Conservation (phyloP, 768 basidiomycete genomes). For the Boletus eberwhitei region DNA sequence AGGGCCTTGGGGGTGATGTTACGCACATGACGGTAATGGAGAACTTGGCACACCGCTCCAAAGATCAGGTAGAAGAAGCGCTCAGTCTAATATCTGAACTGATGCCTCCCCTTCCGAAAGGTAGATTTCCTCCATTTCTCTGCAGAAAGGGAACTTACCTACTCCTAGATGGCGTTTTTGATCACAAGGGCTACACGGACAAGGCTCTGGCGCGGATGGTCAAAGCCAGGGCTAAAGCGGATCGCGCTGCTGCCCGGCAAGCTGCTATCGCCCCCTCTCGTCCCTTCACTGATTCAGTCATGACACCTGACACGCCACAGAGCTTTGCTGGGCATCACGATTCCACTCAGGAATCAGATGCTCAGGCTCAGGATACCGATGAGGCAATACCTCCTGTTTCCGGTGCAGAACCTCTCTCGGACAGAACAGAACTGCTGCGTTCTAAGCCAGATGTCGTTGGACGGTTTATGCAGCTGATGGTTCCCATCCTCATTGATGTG, state of each 20-base stretch:
- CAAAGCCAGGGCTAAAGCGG: constrained; percentile 82
- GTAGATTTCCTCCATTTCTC: constrained; percentile 35
- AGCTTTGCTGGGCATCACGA: constrained; percentile 17
- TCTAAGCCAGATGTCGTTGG: constrained; percentile 73
- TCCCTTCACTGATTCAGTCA: constrained; percentile 25
- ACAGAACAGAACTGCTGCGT: constrained; percentile 73
- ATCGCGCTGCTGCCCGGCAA: constrained; percentile 68
- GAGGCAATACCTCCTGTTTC: constrained; percentile 34
- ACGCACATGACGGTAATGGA: constrained; percentile 99
- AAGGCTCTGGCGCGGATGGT: constrained; percentile 73
- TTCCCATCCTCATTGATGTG: constrained; percentile 96
- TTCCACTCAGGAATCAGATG: constrained; percentile 31
- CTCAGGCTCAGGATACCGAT: constrained; percentile 43
- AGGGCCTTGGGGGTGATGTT: constrained; percentile 82
- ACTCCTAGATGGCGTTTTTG: constrained; percentile 85
- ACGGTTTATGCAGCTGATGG: constrained; percentile 82
- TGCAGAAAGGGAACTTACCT: constrained; percentile 1
- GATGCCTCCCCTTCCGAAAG: constrained; percentile 90
- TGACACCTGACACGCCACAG: constrained; percentile 20
- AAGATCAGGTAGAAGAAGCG: constrained; percentile 96
- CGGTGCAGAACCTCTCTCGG: constrained; percentile 35
- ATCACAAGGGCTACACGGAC: constrained; percentile 86
- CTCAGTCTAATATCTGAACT: constrained; percentile 86
- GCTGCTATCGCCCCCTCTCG: constrained; percentile 35
- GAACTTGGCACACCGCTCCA: constrained; percentile 92